phyloP scores from a whole-genome alignment of 75 land plant genomes.

The Ceratopteris richardii region DNA sequence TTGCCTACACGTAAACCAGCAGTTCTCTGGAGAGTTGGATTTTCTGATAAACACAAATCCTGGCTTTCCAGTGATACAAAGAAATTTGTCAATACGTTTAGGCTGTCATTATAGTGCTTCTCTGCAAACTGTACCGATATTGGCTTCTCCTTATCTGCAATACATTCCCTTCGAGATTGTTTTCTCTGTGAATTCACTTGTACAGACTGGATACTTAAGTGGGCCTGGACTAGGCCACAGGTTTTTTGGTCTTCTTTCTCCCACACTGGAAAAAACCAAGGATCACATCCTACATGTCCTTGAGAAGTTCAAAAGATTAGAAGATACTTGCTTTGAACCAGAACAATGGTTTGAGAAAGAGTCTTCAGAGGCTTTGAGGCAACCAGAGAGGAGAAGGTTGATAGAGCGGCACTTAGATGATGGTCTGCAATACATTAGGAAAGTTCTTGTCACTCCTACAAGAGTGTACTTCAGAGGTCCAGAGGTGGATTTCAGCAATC shows the following conservation, averaged over 20 bases:
- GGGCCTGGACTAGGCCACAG: conserved; percentile 40
- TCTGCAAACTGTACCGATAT: conserved; percentile 42
- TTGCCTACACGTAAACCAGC: conserved; percentile 45
- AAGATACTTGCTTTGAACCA: conserved; percentile 45
- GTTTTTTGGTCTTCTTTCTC: conserved; percentile 48
- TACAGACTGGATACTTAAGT: conserved; percentile 46
- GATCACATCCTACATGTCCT: conserved; percentile 37
- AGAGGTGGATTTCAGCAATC: conserved; percentile 74
- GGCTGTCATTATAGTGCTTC: conserved; percentile 25
- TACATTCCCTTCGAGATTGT: conserved; percentile 43
- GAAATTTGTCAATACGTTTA: conserved; percentile 10
- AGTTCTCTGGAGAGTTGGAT: neutral
- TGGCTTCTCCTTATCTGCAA: conserved; percentile 14
- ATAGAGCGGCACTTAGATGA: conserved; percentile 10
- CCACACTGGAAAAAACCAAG: conserved; percentile 4
- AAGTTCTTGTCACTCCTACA: conserved; percentile 68
- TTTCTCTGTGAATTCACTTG: conserved; percentile 53
- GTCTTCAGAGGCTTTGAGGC: conserved; percentile 1
- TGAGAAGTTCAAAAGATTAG: conserved; percentile 25
- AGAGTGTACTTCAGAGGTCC: conserved; percentile 82
- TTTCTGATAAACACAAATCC: conserved; percentile 29
- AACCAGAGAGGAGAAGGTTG: neutral
- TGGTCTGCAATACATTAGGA: conserved; percentile 47
- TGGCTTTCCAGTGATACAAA: conserved; percentile 39
- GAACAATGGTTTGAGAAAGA: conserved; percentile 32